Percentiles rank a stretch among this genome's conserved stretches.
phyloP scores from a whole-genome alignment of 192 early-diverging fungal genomes.

The Coemansia sp. region DNA sequence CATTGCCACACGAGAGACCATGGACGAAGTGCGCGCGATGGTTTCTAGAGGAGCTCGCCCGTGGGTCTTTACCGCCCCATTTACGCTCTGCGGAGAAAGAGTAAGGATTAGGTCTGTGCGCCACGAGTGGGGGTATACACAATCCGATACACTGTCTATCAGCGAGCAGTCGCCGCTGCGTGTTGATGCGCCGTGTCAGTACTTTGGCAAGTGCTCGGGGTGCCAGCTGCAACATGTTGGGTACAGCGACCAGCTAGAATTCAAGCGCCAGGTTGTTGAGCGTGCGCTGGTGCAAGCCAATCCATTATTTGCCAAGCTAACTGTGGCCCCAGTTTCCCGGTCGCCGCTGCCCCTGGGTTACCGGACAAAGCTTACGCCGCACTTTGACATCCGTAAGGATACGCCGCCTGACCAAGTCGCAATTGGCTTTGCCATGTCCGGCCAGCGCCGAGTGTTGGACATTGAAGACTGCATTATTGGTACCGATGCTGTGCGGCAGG shows the following conservation, averaged over 20 bases:
- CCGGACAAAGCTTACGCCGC: conserved; percentile 70
- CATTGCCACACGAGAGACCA: conserved; percentile 41
- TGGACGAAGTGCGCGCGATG: conserved; percentile 29
- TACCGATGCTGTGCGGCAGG: conserved; percentile 62
- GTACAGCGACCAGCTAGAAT: conserved; percentile 62
- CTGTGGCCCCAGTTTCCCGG: conserved; percentile 49
- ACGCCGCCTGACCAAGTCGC: conserved; percentile 46
- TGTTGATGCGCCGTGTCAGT: conserved; percentile 59
- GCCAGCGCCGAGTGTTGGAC: conserved; percentile 64
- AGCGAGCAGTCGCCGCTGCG: conserved; percentile 34
- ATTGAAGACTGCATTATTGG: conserved; percentile 69
- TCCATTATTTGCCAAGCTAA: conserved; percentile 43
- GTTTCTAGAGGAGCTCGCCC: conserved; percentile 28
- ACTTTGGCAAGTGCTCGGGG: conserved; percentile 63
- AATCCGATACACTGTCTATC: conserved; percentile 38
- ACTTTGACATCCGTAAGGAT: conserved; percentile 60
- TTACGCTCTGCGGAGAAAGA: conserved; percentile 43
- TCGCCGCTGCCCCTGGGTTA: conserved; percentile 63
- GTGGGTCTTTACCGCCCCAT: conserved; percentile 44
- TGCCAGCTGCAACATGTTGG: conserved; percentile 66
- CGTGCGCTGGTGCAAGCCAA: conserved; percentile 55
- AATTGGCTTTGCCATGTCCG: conserved; percentile 63
- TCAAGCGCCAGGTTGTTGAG: conserved; percentile 62
- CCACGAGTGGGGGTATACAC: conserved; percentile 55
- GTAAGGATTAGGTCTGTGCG: conserved; percentile 39